Evolutionary conservation across 2,329 filamentous ascomycete species (phyloP).

Genomic region (Xylogone sp.): DNA sequence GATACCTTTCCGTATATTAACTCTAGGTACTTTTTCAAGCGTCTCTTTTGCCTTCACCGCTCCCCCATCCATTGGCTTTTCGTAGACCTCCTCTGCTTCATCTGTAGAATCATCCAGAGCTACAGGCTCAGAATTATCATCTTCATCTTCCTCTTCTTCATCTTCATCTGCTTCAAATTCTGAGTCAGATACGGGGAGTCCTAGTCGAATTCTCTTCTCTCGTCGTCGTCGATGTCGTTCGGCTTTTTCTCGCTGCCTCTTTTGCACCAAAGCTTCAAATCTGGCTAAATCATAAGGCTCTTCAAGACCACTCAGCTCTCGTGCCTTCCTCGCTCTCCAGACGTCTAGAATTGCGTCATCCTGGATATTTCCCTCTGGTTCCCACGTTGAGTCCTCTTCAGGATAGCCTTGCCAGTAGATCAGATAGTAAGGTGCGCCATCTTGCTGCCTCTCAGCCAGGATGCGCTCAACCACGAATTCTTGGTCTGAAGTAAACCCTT

Average conservation of each 20-base stretch:
- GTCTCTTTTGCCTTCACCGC: slow-evolving; percentile 3
- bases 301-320: slow-evolving; percentile 12
- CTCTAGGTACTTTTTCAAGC: background rate
- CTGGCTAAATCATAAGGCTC: slow-evolving; percentile 16
- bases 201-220: slow-evolving; percentile 14
- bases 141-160: slow-evolving; percentile 13
- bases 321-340: slow-evolving; percentile 23
- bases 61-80: slow-evolving; percentile 6
- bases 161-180: slow-evolving; percentile 13
- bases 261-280: slow-evolving; percentile 11
- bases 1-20: background rate
- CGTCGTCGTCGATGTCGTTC: slow-evolving; percentile 15
- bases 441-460: slow-evolving; percentile 39
- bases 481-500: slow-evolving; percentile 22
- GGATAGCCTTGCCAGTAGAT: slow-evolving; percentile 62
- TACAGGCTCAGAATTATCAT: slow-evolving; percentile 11
- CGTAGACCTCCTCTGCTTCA: slow-evolving; percentile 21
- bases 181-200: slow-evolving; percentile 8
- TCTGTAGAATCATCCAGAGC: slow-evolving; percentile 14
- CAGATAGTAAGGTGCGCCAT: slow-evolving; percentile 46
- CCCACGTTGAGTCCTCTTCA: slow-evolving; percentile 52
- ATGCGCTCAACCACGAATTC: slow-evolving; percentile 40
- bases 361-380: slow-evolving; percentile 39
- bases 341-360: slow-evolving; percentile 31
- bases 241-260: slow-evolving; percentile 10